Evolutionary conservation across 768 basidiomycete genomes (phyloP), one percentile per base, ranked within the genome.

Genomic region (Calocybe indica): DNA sequence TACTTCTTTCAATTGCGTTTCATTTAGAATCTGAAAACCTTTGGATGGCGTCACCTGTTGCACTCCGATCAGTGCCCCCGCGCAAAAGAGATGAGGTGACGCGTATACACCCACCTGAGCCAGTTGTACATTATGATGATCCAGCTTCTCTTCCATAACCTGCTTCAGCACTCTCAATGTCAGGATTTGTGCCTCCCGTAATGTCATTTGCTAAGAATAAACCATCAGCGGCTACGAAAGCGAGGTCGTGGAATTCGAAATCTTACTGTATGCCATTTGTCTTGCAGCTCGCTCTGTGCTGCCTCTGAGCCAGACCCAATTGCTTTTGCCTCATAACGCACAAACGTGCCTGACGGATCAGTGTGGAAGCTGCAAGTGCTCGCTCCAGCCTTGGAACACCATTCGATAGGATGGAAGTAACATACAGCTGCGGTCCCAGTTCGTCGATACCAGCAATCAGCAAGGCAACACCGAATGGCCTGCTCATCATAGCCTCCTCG

Each of bases 81-180:
- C 14, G 33, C 7, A 13, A 33, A 43, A 22, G 10, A 36, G 13
- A 14, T 7, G 13, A 33, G 11, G 14, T 37, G 36, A 14, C 22
- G 14, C 36, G 3, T 14, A 49, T 38, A 47, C 31, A 66, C 74
- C 31, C 45, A 88, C 94, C 77, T 94, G 92, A 45, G 95, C 93
- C 10, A 99, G 75, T 66, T 98, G 94, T 22, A 98, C 94, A 57
- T 99, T 98, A 71, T 97, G 94, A 57, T 96, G 91, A 68, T 98
- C 95, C 37, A 99, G 79, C 65, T 96, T 97, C 72, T 98, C 96
- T 66, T 98, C 96, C 96, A 98, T 99, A 38, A 98, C 96, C 71
- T 98, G 93, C 71, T 99, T 98, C 52, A 98, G 72, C 40, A 98
- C 91, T 53, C 82, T 84, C 45, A 98, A 71, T 3, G 90, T 86